Evolutionary conservation across 1,284 basidiomycete species (phyloP).

Genomic region (Fomitiporia mediterranea): DNA sequence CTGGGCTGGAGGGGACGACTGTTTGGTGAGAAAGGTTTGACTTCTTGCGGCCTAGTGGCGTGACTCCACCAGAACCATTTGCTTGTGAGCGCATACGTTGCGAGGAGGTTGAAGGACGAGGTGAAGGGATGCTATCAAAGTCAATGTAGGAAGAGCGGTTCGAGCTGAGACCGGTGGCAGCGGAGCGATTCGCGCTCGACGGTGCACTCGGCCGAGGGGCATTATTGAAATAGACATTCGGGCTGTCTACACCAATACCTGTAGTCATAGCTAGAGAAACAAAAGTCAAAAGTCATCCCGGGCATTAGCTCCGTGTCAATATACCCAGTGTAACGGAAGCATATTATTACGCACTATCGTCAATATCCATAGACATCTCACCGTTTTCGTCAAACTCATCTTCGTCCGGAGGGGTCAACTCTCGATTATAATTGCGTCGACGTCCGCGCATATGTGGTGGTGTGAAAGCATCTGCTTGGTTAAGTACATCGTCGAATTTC

Average conservation of each 20-base stretch:
- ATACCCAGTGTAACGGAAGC: not conserved
- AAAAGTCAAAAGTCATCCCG: not conserved
- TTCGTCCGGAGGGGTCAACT: conserved; percentile 35
- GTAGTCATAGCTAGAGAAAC: not conserved
- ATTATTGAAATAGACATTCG: conserved; percentile 52
- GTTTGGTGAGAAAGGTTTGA: conserved; percentile 32
- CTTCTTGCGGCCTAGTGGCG: conserved; percentile 45
- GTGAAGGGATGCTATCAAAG: conserved; percentile 67
- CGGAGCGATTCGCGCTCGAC: conserved; percentile 40
- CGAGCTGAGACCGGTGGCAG: conserved; percentile 48
- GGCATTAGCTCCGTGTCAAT: conserved; percentile 24
- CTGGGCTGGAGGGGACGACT: conserved; percentile 23
- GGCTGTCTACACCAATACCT: conserved; percentile 26
- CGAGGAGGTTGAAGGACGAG: conserved; percentile 35
- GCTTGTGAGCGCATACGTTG: conserved; percentile 32
- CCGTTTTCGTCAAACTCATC: conserved; percentile 52
- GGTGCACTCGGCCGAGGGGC: conserved; percentile 43
- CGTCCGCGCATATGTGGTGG: conserved; percentile 46
- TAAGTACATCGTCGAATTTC: conserved; percentile 70
- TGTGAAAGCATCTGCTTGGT: conserved; percentile 60
- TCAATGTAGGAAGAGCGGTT: conserved; percentile 51
- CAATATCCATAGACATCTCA: conserved; percentile 69
- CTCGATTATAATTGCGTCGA: conserved; percentile 33
- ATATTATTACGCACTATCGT: conserved; percentile 55
- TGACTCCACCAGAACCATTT: conserved; percentile 30